Evolutionary conservation across 2,329 filamentous ascomycete species (phyloP).

Genomic region (Lasiodiplodia theobromae): DNA sequence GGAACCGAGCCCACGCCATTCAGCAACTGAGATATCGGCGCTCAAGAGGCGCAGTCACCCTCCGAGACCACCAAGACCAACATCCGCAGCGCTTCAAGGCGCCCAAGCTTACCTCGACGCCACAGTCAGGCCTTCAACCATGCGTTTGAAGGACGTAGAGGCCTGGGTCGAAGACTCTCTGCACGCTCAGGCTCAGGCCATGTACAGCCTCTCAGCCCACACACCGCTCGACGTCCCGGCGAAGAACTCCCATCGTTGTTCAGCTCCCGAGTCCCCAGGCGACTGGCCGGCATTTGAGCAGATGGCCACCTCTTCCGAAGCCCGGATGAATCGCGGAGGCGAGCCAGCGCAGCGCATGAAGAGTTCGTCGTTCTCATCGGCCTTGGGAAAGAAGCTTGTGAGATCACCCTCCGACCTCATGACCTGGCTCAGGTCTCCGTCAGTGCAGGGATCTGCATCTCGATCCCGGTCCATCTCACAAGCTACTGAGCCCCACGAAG

Average conservation of each 20-base stretch:
- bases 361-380: conserved; percentile 15
- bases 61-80: conserved; percentile 9
- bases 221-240: background rate
- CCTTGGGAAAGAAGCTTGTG: conserved; percentile 2
- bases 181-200: background rate
- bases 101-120: conserved; percentile 16
- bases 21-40: background rate
- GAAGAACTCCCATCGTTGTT: background rate
- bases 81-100: conserved; percentile 3
- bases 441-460: background rate
- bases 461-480: conserved; percentile 23
- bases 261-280: background rate
- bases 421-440: conserved; percentile 13
- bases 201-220: background rate
- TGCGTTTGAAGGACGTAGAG: conserved; percentile 17
- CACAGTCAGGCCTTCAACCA: conserved; percentile 17
- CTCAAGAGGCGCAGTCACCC: conserved; percentile 7
- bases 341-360: conserved; percentile 4
- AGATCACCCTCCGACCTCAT: conserved; percentile 16
- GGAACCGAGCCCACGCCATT: background rate
- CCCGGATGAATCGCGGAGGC: background rate
- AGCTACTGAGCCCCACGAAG: conserved; percentile 11
- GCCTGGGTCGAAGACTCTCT: conserved; percentile 22
- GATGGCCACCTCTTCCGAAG: background rate
- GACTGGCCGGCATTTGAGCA: background rate